These are phyloP conservation scores for Penicillium taxi DNA, from an alignment of 495 filamentous ascomycete genomes.

Conservation along the genomic window DNA sequence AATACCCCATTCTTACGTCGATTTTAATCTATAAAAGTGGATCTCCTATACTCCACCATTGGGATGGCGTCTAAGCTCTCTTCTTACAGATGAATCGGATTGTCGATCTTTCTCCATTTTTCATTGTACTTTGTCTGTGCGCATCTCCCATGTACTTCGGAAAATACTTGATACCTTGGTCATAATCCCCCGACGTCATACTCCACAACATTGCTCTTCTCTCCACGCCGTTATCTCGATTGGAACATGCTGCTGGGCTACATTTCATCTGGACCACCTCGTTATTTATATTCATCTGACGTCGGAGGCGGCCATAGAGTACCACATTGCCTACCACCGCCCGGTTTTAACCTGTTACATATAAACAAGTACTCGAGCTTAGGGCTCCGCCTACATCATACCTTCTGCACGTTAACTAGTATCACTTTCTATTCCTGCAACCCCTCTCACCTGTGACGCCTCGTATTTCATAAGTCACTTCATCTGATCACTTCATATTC, in stretches of 20 bases:
- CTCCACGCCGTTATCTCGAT: too few species aligned
- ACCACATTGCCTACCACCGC: neutral
- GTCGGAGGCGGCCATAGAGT: constrained; percentile 28
- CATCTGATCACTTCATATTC: constrained; percentile 23
- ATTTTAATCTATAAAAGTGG: too few species aligned
- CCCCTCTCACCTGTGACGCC: constrained; percentile 12
- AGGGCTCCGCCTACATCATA: constrained; percentile 19
- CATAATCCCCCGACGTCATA: too few species aligned
- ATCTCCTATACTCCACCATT: too few species aligned
- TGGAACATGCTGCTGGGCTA: neutral
- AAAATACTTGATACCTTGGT: too few species aligned
- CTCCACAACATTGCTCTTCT: too few species aligned
- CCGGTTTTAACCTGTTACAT: constrained; percentile 8
- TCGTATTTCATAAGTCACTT: constrained; percentile 14
- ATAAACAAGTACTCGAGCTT: constrained; percentile 1
- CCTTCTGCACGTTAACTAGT: constrained; percentile 6
- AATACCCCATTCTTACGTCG: too few species aligned
- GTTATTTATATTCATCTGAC: constrained; percentile 12
- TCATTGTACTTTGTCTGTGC: too few species aligned
- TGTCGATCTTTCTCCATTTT: too few species aligned
- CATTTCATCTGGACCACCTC: constrained; percentile 1
- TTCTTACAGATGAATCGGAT: too few species aligned
- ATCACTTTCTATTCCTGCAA: constrained; percentile 4
- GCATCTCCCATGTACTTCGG: too few species aligned
- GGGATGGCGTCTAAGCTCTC: too few species aligned